A percentile compares a stretch with the other conserved stretches of the same genome.
These are phyloP conservation scores for Pythium rishiriense DNA, from an alignment of 352 stramenopile species.

Conservation along the genomic window DNA sequence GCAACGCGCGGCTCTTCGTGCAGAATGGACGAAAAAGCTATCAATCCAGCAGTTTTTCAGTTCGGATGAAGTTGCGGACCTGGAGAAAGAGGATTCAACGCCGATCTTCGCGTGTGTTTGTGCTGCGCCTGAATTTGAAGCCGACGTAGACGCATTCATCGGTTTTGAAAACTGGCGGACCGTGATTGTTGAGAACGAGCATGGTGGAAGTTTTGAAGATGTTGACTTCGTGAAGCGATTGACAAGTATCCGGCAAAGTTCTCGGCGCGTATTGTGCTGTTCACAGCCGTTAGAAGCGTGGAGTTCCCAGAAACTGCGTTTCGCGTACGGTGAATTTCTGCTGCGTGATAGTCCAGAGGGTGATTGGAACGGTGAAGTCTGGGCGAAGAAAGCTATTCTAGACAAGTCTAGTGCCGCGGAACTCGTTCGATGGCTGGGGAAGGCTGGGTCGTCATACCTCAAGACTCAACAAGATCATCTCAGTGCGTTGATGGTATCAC, in stretches of 20 bases:
- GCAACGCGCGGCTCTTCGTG: slow-evolving; percentile 47
- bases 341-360: slow-evolving; percentile 21
- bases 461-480: slow-evolving; percentile 45
- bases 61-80: slow-evolving; percentile 44
- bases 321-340: slow-evolving; percentile 52
- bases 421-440: slow-evolving; percentile 49
- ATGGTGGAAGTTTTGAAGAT: slow-evolving; percentile 49
- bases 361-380: slow-evolving; percentile 19
- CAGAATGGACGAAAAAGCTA: slow-evolving; percentile 51
- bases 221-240: slow-evolving; percentile 38
- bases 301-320: slow-evolving; percentile 35
- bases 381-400: slow-evolving; percentile 31
- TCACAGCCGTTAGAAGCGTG: slow-evolving; percentile 62
- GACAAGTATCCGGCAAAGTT: slow-evolving; percentile 44
- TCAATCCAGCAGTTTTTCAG: slow-evolving; percentile 32
- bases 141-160: slow-evolving; percentile 55
- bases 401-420: slow-evolving; percentile 47
- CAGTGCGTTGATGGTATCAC: slow-evolving; percentile 44
- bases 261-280: slow-evolving; percentile 63
- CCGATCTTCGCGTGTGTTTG: slow-evolving; percentile 68
- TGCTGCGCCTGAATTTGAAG: slow-evolving; percentile 48
- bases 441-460: slow-evolving; percentile 42
- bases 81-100: slow-evolving; percentile 37
- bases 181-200: slow-evolving; percentile 75
- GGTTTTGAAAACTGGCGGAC: slow-evolving; percentile 60